phyloP scores from a whole-genome alignment of 1,139 yeast genomes.

The Meyerozyma carpophila region DNA sequence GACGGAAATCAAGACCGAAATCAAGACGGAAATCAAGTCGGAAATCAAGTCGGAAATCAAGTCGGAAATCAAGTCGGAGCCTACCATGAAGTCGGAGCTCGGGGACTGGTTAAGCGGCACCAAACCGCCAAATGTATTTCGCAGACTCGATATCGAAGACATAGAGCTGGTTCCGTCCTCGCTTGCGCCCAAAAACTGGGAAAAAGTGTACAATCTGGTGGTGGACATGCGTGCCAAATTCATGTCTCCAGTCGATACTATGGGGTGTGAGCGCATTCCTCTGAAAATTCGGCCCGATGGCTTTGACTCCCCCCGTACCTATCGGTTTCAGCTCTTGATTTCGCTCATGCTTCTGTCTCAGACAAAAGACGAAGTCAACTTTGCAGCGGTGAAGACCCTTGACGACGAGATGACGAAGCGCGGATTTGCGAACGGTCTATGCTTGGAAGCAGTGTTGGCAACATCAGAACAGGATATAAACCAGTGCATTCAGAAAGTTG shows the following conservation, averaged over 20 bases:
- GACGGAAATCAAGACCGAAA: neutral
- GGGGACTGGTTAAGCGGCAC: neutral
- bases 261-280: slow-evolving; percentile 83
- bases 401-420: slow-evolving; percentile 36
- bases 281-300: slow-evolving; percentile 10
- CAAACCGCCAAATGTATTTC: neutral
- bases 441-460: slow-evolving; percentile 29
- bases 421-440: slow-evolving; percentile 28
- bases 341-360: slow-evolving; percentile 88
- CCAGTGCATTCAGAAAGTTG: slow-evolving; percentile 67
- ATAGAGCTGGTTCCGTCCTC: neutral
- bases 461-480: slow-evolving; percentile 59
- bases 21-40: neutral
- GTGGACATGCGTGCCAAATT: slow-evolving; percentile 60
- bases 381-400: slow-evolving; percentile 60
- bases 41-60: neutral
- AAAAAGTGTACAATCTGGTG: slow-evolving; percentile 54
- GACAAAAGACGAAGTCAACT: slow-evolving; percentile 86
- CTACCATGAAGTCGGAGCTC: neutral
- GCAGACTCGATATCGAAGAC: neutral
- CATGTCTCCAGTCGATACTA: slow-evolving; percentile 77
- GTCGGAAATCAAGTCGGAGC: neutral
- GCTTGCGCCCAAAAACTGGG: slow-evolving; percentile 42
- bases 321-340: slow-evolving; percentile 69
- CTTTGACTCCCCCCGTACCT: slow-evolving; percentile 30